phyloP scores from a whole-genome alignment of 1,139 yeast species.

The Candida smagusa region DNA sequence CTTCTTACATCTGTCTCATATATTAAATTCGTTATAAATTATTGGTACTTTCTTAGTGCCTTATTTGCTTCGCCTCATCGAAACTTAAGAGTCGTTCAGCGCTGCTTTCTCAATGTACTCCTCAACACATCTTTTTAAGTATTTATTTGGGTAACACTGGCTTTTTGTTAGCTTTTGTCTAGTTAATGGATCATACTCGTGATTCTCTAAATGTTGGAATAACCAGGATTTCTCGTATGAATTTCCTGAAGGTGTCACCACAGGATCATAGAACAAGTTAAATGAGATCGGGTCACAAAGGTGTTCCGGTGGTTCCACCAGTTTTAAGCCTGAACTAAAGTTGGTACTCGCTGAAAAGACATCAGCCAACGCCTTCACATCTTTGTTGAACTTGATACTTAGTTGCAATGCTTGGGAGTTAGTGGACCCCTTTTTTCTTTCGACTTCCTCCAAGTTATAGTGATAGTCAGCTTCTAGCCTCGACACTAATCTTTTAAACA shows the following conservation, averaged over 20 bases:
- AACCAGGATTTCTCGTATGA: conserved; percentile 44
- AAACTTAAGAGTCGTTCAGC: no score
- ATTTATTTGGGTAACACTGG: conserved; percentile 19
- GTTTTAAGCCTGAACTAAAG: conserved; percentile 7
- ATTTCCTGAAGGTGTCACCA: conserved; percentile 46
- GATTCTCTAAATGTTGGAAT: conserved; percentile 30
- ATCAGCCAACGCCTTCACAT: conserved; percentile 19
- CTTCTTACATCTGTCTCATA: no score
- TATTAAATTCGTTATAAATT: no score
- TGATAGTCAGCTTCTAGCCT: conserved; percentile 19
- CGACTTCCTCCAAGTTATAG: conserved; percentile 2
- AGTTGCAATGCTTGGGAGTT: conserved; percentile 17
- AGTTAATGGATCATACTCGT: conserved; percentile 38
- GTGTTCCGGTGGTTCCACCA: conserved; percentile 37
- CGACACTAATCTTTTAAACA: conserved; percentile 22
- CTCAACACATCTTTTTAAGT: conserved; percentile 14
- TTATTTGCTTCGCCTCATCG: no score
- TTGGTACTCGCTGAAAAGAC: conserved; percentile 23
- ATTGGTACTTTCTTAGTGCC: no score
- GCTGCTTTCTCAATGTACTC: conserved; percentile 4
- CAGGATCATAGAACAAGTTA: conserved; percentile 43
- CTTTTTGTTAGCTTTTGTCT: conserved; percentile 15
- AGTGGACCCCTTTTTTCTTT: not conserved
- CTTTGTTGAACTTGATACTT: conserved; percentile 18
- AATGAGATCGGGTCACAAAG: conserved; percentile 48